Evolutionary conservation across 73 alveolate species (phyloP).

Genomic region (Uronychia setigera): DNA sequence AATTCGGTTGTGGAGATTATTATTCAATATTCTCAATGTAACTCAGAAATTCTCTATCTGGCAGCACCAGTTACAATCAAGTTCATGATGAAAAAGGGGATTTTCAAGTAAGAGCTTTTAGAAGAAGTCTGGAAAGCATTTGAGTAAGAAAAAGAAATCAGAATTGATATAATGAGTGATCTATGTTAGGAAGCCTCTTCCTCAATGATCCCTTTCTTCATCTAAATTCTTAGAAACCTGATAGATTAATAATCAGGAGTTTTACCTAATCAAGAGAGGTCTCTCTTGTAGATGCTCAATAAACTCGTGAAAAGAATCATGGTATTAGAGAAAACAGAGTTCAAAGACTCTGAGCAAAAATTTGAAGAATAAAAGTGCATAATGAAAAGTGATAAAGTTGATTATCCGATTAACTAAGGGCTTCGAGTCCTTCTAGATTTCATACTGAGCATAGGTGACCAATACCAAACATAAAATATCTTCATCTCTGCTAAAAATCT

Average conservation of each 20-base stretch:
- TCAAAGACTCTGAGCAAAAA: background rate
- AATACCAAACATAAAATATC: background rate
- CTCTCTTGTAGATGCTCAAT: background rate
- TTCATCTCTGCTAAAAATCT: background rate
- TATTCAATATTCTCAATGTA: too few species aligned
- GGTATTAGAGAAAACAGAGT: background rate
- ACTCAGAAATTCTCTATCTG: background rate
- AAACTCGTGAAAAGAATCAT: background rate
- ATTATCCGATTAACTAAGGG: background rate
- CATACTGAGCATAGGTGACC: background rate
- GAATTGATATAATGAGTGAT: background rate
- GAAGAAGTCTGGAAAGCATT: background rate
- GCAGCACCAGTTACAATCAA: background rate
- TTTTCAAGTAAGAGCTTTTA: background rate
- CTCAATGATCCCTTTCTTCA: background rate
- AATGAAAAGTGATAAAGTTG: background rate
- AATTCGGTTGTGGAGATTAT: background rate
- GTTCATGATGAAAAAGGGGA: background rate
- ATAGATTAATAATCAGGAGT: background rate
- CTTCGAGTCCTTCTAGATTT: background rate
- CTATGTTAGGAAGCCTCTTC: background rate
- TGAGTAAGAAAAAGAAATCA: background rate
- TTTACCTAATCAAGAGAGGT: background rate
- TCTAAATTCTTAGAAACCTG: background rate
- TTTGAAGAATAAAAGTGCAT: background rate